A percentile compares a stretch with the other conserved stretches of the same genome.
Conservation (phyloP, 2,329 filamentous ascomycete genomes). For the Cladorrhinum sp. region DNA sequence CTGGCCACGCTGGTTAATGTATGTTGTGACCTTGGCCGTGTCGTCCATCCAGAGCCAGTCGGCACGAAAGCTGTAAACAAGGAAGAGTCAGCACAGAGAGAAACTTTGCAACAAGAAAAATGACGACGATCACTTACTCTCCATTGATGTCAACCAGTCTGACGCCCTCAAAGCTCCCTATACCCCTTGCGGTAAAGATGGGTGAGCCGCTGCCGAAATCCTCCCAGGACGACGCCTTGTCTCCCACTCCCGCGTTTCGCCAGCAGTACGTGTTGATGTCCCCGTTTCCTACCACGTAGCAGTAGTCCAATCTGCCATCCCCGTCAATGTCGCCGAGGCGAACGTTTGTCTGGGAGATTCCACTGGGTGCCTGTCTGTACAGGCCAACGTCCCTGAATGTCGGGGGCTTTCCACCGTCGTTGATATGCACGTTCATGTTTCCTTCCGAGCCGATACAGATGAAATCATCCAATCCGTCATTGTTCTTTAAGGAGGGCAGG, state of each 20-base stretch:
- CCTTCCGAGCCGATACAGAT: conserved; percentile 8
- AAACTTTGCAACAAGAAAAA: no score
- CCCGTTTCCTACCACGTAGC: conserved; percentile 23
- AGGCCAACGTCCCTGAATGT: background rate
- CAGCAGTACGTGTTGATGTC: conserved; percentile 19
- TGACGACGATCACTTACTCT: no score
- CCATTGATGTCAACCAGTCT: conserved; percentile 14
- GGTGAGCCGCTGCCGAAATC: conserved; percentile 29
- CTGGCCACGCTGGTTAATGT: conserved; percentile 27
- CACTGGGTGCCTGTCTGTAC: no score
- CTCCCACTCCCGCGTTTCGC: conserved; percentile 14
- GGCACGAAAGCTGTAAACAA: conserved; percentile 18
- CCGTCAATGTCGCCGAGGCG: conserved; percentile 13
- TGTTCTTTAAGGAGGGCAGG: no score
- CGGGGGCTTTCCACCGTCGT: background rate
- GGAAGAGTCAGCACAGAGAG: no score
- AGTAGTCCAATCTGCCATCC: conserved; percentile 12
- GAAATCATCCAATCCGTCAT: conserved; percentile 12
- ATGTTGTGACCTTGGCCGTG: conserved; percentile 20
- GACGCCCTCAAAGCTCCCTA: conserved; percentile 20
- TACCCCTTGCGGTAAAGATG: conserved; percentile 23
- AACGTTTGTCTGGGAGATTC: background rate
- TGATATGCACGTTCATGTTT: background rate
- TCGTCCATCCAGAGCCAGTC: conserved; percentile 28
- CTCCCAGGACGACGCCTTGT: conserved; percentile 33